Base-by-base conservation (phyloP, 768 basidiomycete species). In the Collybia mongolica region DNA sequence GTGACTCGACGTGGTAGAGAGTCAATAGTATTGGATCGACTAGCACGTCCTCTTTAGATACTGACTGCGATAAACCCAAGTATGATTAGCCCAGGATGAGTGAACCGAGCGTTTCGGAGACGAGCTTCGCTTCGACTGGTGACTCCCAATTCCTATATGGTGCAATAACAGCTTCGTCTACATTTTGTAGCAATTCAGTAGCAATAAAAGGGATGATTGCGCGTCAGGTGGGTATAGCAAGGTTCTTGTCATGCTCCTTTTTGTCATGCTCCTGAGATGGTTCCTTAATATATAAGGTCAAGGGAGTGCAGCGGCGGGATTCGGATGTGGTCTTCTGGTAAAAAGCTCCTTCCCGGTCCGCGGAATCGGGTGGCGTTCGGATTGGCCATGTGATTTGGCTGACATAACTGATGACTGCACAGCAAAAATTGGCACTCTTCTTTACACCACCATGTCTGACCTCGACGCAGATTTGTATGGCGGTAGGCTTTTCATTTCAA, bases 381-480 rank as follows among this genome's bases (percentile, higher is more conserved):
- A 36, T 23, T 6, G 19, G 8, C 1, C 18, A 32, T 28, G 45
- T 29, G 56, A 45, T 17, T 20, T 29, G 6, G 55, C 44, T 58
- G 58, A 57, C 54, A 59, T 55, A 55, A 54, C 45, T 55, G 24
- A 41, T 48, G 45, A 55, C 55, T 39, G 46, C 53, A 45, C 49
- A 24, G 50, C 52, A 56, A 58, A 41, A 45, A 46, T 54, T 60
- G 51, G 39, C 48, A 52, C 63, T 66, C 60, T 65, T 57, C 56
- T 60, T 65, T 54, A 47, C 72, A 67, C 65, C 52, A 69, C 68
- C 60, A 88, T 88, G 88, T 83, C 86, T 55, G 88, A 90, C 72
- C 85, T 90, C 67, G 89, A 93, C 67, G 88, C 88, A 70, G 92
- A 93, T 67, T 79, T 93, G 46, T 94, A 94, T 62, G 90, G 90